These are phyloP conservation scores for Malassezia nana DNA, from an alignment of 1,284 basidiomycete species.

Conservation along the genomic window DNA sequence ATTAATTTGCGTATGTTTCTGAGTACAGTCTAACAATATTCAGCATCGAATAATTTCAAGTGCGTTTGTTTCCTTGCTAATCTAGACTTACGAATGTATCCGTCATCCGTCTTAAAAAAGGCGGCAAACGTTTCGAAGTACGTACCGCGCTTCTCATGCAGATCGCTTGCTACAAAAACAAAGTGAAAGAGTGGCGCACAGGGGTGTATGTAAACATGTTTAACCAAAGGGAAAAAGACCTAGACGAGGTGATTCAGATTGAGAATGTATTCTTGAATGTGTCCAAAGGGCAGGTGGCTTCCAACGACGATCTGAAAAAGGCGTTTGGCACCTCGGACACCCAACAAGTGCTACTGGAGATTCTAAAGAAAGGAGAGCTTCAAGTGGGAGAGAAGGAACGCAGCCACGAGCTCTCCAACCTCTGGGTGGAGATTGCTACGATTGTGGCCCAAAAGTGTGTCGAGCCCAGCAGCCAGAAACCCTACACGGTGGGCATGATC, in stretches of 20 bases:
- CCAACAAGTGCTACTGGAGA: slow-evolving; percentile 74
- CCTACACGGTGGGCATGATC: slow-evolving; percentile 88
- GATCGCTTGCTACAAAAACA: slow-evolving; percentile 99
- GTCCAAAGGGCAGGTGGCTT: slow-evolving; percentile 87
- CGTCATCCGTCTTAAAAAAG: slow-evolving; percentile 86
- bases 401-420: slow-evolving; percentile 69
- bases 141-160: background rate
- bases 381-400: slow-evolving; percentile 97
- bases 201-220: slow-evolving; percentile 57
- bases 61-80: slow-evolving; percentile 1
- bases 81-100: slow-evolving; percentile 76
- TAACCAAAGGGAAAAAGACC: slow-evolving; percentile 60
- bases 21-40: background rate
- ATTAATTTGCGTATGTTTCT: slow-evolving; percentile 20
- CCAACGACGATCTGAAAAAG: slow-evolving; percentile 77
- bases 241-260: slow-evolving; percentile 95
- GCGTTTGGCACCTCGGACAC: slow-evolving; percentile 71
- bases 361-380: slow-evolving; percentile 87
- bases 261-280: slow-evolving; percentile 93
- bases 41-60: slow-evolving; percentile 46
- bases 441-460: slow-evolving; percentile 90
- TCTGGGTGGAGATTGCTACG: slow-evolving; percentile 86
- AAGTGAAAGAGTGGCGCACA: slow-evolving; percentile 88
- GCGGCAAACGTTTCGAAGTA: slow-evolving; percentile 84
- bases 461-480: slow-evolving; percentile 75